Evolutionary conservation across 2,329 filamentous ascomycete genomes (phyloP).

Genomic region (Camptophora hylomeconis): DNA sequence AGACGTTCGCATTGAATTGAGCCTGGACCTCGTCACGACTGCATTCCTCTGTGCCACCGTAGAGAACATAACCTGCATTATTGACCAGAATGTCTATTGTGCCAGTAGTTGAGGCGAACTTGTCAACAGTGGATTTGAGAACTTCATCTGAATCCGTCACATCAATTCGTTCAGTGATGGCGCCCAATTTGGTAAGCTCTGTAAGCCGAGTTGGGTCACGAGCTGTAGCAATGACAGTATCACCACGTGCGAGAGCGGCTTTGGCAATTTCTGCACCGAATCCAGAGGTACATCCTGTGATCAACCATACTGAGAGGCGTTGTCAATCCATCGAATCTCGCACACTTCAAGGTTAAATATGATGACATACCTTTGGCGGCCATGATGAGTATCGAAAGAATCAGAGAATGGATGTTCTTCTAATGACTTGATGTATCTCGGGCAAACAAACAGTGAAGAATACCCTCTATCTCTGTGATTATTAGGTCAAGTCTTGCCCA

Average conservation of each 20-base stretch:
- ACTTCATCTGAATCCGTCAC: slow-evolving; percentile 13
- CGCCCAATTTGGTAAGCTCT: slow-evolving; percentile 18
- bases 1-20: slow-evolving; percentile 26
- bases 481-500: no score
- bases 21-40: slow-evolving; percentile 17
- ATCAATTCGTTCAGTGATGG: slow-evolving; percentile 16
- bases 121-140: no score
- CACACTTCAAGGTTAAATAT: no score
- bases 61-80: slow-evolving; percentile 21
- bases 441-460: no score
- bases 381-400: no score
- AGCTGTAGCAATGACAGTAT: slow-evolving; percentile 25
- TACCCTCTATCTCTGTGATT: no score
- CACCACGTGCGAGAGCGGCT: slow-evolving; percentile 19
- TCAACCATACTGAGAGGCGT: slow-evolving; percentile 27
- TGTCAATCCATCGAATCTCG: no score
- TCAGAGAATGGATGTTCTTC: no score
- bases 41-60: slow-evolving; percentile 20
- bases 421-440: no score
- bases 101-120: no score
- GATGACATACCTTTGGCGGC: no score
- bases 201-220: slow-evolving; percentile 19
- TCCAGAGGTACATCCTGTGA: slow-evolving; percentile 25
- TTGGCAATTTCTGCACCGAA: slow-evolving; percentile 21
- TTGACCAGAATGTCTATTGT: slow-evolving; percentile 24